These are phyloP conservation scores for Ustilago sp. DNA, from an alignment of 1,284 basidiomycete genomes.

Conservation along the genomic window DNA sequence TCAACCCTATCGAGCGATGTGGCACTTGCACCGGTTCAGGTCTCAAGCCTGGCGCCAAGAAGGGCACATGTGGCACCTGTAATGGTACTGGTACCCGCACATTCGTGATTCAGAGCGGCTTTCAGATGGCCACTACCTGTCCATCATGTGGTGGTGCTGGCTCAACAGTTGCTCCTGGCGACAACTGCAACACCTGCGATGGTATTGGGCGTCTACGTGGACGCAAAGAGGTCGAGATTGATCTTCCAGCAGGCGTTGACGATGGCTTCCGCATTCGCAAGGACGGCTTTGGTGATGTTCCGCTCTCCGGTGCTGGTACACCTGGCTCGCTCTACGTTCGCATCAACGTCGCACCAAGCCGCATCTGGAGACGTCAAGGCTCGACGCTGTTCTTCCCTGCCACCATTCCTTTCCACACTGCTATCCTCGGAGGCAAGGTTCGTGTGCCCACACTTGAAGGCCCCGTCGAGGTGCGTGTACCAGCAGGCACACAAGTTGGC, in stretches of 20 bases:
- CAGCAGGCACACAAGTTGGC: conserved; percentile 92
- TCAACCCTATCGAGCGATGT: conserved; percentile 87
- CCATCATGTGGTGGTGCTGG: conserved; percentile 86
- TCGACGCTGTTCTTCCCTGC: conserved; percentile 90
- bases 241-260: conserved; percentile 86
- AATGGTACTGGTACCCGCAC: conserved; percentile 88
- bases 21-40: conserved; percentile 86
- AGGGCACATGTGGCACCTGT: conserved; percentile 83
- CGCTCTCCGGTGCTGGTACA: conserved; percentile 76
- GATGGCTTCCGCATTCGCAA: conserved; percentile 95
- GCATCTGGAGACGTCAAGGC: conserved; percentile 90
- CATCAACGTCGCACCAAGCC: conserved; percentile 84
- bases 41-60: conserved; percentile 86
- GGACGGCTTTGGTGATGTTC: conserved; percentile 85
- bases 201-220: conserved; percentile 89
- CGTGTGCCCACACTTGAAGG: conserved; percentile 95
- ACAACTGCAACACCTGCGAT: conserved; percentile 83
- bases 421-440: conserved; percentile 89
- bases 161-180: conserved; percentile 80
- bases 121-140: conserved; percentile 97
- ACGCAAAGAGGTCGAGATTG: conserved; percentile 82
- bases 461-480: conserved; percentile 93
- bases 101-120: conserved; percentile 91
- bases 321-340: conserved; percentile 89
- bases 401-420: conserved; percentile 89